Conservation (phyloP, 2,329 filamentous ascomycete genomes). For the Colletotrichum tabaci region DNA sequence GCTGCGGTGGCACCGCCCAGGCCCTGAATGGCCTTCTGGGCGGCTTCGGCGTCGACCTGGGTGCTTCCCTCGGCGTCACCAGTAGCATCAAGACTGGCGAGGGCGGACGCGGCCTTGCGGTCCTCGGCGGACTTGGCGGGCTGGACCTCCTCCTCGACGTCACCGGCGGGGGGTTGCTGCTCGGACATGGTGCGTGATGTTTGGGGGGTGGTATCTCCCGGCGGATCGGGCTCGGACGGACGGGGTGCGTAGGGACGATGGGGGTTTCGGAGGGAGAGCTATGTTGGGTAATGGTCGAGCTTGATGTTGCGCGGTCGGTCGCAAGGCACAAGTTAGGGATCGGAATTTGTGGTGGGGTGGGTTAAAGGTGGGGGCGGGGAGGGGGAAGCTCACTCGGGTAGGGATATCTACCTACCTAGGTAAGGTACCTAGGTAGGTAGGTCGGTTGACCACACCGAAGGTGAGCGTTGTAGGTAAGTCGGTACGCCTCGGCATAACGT, state of each 20-base stretch:
- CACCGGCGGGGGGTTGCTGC: constrained; percentile 71
- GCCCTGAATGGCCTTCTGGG: constrained; percentile 80
- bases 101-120: constrained; percentile 81
- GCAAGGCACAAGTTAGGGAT: not conserved
- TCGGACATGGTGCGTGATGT: constrained; percentile 66
- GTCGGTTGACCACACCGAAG: constrained; percentile 16
- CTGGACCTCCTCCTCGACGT: constrained; percentile 70
- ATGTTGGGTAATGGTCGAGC: constrained; percentile 7
- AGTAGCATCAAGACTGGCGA: constrained; percentile 76
- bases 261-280: constrained; percentile 12
- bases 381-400: not conserved
- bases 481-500: constrained; percentile 39
- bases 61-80: constrained; percentile 61
- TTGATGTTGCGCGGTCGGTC: not conserved
- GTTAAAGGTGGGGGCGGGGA: constrained; percentile 33
- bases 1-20: constrained; percentile 59
- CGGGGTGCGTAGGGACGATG: not conserved
- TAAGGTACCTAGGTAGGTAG: no score
- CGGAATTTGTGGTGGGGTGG: constrained; percentile 36
- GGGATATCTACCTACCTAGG: not conserved
- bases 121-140: constrained; percentile 79
- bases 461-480: constrained; percentile 33
- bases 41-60: constrained; percentile 77
- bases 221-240: not conserved
- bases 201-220: not conserved